Percentiles rank a stretch among this genome's conserved stretches.
Evolutionary conservation across 306 rosid genomes (phyloP).

Genomic region (Delonix regia): DNA sequence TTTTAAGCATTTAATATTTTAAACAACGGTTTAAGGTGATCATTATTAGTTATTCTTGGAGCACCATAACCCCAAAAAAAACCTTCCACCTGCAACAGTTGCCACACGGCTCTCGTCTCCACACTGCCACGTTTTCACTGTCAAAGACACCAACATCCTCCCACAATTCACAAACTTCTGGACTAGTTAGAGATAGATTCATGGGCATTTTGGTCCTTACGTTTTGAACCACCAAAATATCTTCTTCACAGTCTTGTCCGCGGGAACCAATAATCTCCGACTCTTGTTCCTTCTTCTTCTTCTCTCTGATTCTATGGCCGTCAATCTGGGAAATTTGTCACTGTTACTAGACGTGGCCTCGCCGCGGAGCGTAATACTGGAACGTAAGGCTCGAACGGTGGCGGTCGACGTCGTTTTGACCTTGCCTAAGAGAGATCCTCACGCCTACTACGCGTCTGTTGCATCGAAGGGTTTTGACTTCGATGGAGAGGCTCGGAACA

Average conservation of each 20-base stretch:
- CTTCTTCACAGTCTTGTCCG: slow-evolving; percentile 42
- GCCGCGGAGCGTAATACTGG: slow-evolving; percentile 49
- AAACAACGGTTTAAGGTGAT: no score
- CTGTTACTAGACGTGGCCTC: slow-evolving; percentile 65
- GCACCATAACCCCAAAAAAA: no score
- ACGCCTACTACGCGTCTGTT: slow-evolving; percentile 35
- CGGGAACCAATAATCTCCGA: slow-evolving; percentile 33
- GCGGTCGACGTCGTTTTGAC: slow-evolving; percentile 59
- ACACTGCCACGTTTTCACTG: slow-evolving; percentile 38
- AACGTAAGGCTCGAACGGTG: slow-evolving; percentile 61
- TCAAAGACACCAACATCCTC: slow-evolving; percentile 7
- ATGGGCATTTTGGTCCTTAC: slow-evolving; percentile 38
- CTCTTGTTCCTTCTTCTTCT: background rate
- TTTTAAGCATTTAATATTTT: no score
- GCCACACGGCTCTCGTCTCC: slow-evolving; percentile 50
- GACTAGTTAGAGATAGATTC: background rate
- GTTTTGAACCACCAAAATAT: slow-evolving; percentile 41
- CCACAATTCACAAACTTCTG: background rate
- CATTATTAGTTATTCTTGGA: no score
- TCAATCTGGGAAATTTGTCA: slow-evolving; percentile 69
- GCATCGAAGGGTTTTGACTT: slow-evolving; percentile 55
- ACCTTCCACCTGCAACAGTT: slow-evolving; percentile 3
- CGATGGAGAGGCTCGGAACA: slow-evolving; percentile 67
- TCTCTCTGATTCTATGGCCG: slow-evolving; percentile 59
- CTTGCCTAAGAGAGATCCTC: slow-evolving; percentile 62